A percentile compares a stretch with the other conserved stretches of the same genome.
These are phyloP conservation scores for Tetracladium maxilliforme DNA, from an alignment of 2,329 filamentous ascomycete species.

Conservation along the genomic window DNA sequence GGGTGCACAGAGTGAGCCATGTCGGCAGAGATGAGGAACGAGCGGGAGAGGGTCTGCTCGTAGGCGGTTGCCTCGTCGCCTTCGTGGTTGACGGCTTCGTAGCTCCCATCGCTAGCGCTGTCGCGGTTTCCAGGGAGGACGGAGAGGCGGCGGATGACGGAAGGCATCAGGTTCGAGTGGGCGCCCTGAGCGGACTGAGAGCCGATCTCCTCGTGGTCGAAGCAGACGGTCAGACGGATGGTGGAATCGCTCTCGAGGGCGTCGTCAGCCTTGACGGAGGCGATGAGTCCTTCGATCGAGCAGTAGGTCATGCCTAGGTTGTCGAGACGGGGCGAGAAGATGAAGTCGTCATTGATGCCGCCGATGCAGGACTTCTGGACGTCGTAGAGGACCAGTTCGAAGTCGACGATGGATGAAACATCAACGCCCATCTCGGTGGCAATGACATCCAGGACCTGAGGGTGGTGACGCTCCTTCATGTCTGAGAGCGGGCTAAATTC, in stretches of 20 bases:
- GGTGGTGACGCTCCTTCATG: conserved; percentile 73
- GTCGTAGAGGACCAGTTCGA: conserved; percentile 94
- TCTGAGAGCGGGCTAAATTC: conserved; percentile 63
- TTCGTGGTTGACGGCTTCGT: conserved; percentile 38
- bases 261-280: conserved; percentile 49
- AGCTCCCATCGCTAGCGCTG: conserved; percentile 44
- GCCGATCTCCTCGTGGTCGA: conserved; percentile 96
- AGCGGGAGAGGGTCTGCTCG: conserved; percentile 81
- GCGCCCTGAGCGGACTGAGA: conserved; percentile 87
- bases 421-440: conserved; percentile 62
- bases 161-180: conserved; percentile 79
- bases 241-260: conserved; percentile 62
- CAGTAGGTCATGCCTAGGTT: conserved; percentile 97
- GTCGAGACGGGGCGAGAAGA: conserved; percentile 91
- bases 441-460: conserved; percentile 72
- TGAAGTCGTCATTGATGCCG: conserved; percentile 78
- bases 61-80: conserved; percentile 60
- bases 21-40: conserved; percentile 89
- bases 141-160: conserved; percentile 74
- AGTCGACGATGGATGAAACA: conserved; percentile 67
- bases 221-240: conserved; percentile 86
- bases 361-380: conserved; percentile 83
- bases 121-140: conserved; percentile 50
- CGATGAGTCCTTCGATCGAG: conserved; percentile 70
- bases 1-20: conserved; percentile 97